phyloP scores from a whole-genome alignment of 2,329 filamentous ascomycete species.

The Scedosporium apiospermum region DNA sequence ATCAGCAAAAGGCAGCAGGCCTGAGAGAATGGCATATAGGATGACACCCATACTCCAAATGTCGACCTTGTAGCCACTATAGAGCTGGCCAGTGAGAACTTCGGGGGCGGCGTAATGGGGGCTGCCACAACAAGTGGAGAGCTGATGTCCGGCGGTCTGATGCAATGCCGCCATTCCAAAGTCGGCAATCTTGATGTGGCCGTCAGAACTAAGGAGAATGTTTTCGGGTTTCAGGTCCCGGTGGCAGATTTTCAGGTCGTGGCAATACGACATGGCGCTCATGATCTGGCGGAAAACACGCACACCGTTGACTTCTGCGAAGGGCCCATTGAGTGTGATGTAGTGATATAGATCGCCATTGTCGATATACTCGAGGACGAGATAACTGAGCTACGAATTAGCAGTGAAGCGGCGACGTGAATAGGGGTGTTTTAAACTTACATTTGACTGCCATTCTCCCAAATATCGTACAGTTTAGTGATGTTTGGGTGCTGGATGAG shows the following conservation, averaged over 20 bases:
- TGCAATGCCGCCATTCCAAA: conserved; percentile 94
- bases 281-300: conserved; percentile 90
- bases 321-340: conserved; percentile 62
- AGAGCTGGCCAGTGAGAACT: conserved; percentile 66
- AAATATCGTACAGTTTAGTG: conserved; percentile 90
- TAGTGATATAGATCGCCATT: conserved; percentile 75
- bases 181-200: conserved; percentile 86
- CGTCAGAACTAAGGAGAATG: conserved; percentile 69
- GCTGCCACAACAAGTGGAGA: conserved; percentile 88
- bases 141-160: conserved; percentile 67
- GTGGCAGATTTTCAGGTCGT: conserved; percentile 91
- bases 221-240: conserved; percentile 96
- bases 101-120: conserved; percentile 96
- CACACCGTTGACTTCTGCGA: conserved; percentile 72
- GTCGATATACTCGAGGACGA: conserved; percentile 88
- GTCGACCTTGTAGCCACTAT: conserved; percentile 79
- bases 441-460: conserved; percentile 95
- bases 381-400: conserved; percentile 51
- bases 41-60: conserved; percentile 94
- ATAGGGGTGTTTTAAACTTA: conserved; percentile 35
- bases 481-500: conserved; percentile 92
- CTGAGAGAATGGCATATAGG: conserved; percentile 78
- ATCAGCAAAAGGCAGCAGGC: conserved; percentile 73
- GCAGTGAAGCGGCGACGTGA: neutral
- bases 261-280: conserved; percentile 83